Base-by-base conservation (phyloP, 2,329 filamentous ascomycete species). In the Ascocoryne sarcoides region DNA sequence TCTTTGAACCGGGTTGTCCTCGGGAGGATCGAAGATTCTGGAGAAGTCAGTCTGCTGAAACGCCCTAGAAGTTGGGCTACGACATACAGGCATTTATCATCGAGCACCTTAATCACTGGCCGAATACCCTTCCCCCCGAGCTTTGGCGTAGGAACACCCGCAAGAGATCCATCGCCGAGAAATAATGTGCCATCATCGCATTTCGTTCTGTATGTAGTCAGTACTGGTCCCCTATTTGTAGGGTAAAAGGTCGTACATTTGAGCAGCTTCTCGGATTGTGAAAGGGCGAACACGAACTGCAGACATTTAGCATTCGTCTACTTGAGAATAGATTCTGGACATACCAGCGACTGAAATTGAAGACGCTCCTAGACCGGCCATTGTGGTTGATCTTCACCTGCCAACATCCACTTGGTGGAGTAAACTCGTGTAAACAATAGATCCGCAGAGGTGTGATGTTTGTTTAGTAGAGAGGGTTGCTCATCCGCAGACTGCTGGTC, bases 21-120 rank as follows among this genome's bases (percentile, higher is more conserved):
- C 92, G 31, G 92, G 92, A 5, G 92, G 92, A 55, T 98, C 92
- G 62, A 98, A 98, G 21, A 98, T 81, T 60, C 92, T 96, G 60
- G 17, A 18, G 29, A 42, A 21, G 48, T 55, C 34, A 50, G 46
- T 37, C 28, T 33, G 36, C 10, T 15, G 14, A 3, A 7, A 26
- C 23, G 4, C 19, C 21, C 4, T 10, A 14, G 5, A 12, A 9
- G 14, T n/a, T 10, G 30, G 5, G 5, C 38, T 31, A 14, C 32
- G 37, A 72, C 86, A 53, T 75, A 96, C 92, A 98, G 68, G 68
- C 92, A 96, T 57, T 85, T 84, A 60, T 95, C 89, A 59, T 98
- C 93, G 39, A 98, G 76, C 15, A 98, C 89, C 65, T 95, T 96
- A 65, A 98, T 84, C 39, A 98, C 88, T 1, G 86, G 81, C 55